These are phyloP conservation scores for Raddia distichophylla DNA, from an alignment of 176 grass and related monocot species.

Conservation along the genomic window DNA sequence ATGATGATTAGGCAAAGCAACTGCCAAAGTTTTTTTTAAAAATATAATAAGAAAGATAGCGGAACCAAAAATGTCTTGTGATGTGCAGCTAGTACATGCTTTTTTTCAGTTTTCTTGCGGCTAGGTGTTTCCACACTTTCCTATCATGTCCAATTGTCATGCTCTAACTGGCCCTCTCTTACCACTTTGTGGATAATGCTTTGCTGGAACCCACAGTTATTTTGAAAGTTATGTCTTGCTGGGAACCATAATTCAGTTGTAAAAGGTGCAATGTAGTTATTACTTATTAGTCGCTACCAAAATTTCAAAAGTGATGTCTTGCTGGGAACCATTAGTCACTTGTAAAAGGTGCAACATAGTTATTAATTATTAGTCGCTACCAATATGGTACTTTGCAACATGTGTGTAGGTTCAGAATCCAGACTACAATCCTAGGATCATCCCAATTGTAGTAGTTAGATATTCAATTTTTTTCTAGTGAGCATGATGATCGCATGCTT, in stretches of 20 bases:
- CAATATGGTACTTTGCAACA: slow-evolving; percentile 7
- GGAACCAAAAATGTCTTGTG: not conserved
- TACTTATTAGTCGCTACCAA: not conserved
- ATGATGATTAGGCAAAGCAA: too few relatives aligned
- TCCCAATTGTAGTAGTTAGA: not conserved
- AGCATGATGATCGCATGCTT: not conserved
- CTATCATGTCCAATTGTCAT: not conserved
- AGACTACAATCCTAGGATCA: not conserved
- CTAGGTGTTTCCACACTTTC: not conserved
- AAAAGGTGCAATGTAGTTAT: not conserved
- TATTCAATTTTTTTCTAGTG: not conserved
- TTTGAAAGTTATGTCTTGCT: not conserved
- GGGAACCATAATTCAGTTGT: not conserved
- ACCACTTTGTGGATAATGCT: not conserved
- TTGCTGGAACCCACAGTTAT: slow-evolving; percentile 3
- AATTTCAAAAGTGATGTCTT: not conserved
- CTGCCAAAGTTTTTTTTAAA: too few relatives aligned
- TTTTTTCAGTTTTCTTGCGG: not conserved
- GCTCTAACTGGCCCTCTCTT: not conserved
- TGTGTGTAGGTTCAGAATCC: not conserved
- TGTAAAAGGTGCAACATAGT: not conserved
- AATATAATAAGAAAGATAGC: not conserved
- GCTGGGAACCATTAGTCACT: not conserved
- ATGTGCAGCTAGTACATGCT: not conserved
- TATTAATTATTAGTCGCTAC: not conserved